Evolutionary conservation across 345 rosid species (phyloP), one percentile per base, ranked within the genome.

Genomic region (Camelina hispida): DNA sequence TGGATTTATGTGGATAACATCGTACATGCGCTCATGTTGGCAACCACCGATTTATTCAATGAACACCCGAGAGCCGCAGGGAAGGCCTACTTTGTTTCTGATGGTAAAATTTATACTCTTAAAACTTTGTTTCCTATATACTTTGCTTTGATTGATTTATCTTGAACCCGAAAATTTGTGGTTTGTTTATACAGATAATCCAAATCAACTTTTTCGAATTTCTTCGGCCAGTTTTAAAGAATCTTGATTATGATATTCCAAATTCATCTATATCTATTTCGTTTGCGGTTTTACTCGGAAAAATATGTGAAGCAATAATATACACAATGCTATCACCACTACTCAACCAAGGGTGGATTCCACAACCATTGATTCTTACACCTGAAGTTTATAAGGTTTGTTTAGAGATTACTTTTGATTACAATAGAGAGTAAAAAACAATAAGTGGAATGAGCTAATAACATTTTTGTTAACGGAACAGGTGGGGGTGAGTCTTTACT

Each of bases 361-460:
- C 79, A 3, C 74, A 75, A 42, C 79, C 79, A 68, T 68, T 75
- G 60, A 75, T 75, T 68, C 69, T 75, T 10, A 74, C 79, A 15
- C 42, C 74, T 1, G 74, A 68, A 68, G 68, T 68, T 20, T 75
- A 68, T 5, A 61, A 75, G 74, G 79, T 67, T 59, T 28, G 50
- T 46, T n/a, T 6, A 14, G n/a, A 57, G 6, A 28, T 6, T 16
- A 42, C 20, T 55, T 13, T 55, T 64, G 13, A 30, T 40, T 40
- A 34, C 57, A 46, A 0, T 50, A 48, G 32, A 35, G 7, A 51
- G 1, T 17, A 4, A 7, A 4, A 16, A 15, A 16, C 5, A 1
- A 0, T 2, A 7, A 14, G 15, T 34, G 6, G 12, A 34, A 13
- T 46, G 23, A 20, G 12, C 16, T 47, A 34, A 59, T 47, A 14